phyloP scores from a whole-genome alignment of 2,329 filamentous ascomycete genomes.

The Alternaria metachromatica region DNA sequence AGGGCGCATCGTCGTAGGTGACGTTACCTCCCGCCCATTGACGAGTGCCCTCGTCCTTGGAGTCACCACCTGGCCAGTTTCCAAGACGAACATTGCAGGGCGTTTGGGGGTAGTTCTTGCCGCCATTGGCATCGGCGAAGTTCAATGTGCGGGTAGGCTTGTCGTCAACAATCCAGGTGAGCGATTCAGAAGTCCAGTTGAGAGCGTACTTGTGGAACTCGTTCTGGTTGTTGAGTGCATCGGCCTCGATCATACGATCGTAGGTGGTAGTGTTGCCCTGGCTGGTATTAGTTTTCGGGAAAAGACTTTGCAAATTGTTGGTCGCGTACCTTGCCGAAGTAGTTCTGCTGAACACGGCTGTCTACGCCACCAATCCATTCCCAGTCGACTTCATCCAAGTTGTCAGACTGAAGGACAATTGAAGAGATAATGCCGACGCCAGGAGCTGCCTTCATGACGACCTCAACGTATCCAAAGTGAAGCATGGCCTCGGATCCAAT shows the following conservation, averaged over 20 bases:
- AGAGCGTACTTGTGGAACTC: conserved; percentile 73
- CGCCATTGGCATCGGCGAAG: conserved; percentile 63
- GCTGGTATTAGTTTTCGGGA: not conserved
- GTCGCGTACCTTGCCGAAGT: conserved; percentile 67
- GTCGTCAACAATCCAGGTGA: conserved; percentile 76
- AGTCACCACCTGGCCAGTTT: conserved; percentile 58
- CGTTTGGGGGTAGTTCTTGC: conserved; percentile 74
- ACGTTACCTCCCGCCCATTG: conserved; percentile 70
- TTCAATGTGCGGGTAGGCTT: conserved; percentile 68
- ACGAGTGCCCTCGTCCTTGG: conserved; percentile 63
- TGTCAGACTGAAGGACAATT: conserved; percentile 82
- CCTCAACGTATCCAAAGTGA: conserved; percentile 82
- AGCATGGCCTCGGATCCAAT: conserved; percentile 82
- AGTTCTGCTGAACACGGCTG: conserved; percentile 72
- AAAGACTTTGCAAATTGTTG: conserved; percentile 22
- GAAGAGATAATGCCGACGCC: conserved; percentile 80
- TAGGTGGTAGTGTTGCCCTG: conserved; percentile 75
- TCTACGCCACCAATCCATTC: conserved; percentile 76
- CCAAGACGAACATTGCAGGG: conserved; percentile 66
- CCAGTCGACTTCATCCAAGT: conserved; percentile 88
- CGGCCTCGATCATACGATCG: conserved; percentile 70
- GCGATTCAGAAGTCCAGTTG: conserved; percentile 70
- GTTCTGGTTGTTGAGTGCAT: conserved; percentile 62
- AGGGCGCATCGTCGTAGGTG: conserved; percentile 56
- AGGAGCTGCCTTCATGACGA: conserved; percentile 76